These are phyloP conservation scores for Reutealis trisperma DNA, from an alignment of 345 rosid species.

Conservation along the genomic window DNA sequence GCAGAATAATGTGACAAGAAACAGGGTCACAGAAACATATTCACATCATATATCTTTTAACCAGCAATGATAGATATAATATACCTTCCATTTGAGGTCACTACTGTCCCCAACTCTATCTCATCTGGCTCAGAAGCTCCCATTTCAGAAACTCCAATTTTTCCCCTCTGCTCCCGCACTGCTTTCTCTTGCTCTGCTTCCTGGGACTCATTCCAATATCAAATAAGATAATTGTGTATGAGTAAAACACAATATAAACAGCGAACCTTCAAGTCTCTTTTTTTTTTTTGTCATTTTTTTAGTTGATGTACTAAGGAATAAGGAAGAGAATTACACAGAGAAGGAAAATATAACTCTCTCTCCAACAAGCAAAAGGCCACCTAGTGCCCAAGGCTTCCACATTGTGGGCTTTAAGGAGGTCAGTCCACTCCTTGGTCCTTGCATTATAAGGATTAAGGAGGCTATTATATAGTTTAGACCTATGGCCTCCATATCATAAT, in stretches of 20 bases:
- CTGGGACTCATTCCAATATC: constrained; percentile 44
- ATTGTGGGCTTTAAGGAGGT: background rate
- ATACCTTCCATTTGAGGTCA: constrained; percentile 75
- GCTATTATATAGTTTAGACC: background rate
- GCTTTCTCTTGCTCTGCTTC: constrained; percentile 72
- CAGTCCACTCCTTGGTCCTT: background rate
- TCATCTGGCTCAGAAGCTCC: constrained; percentile 44
- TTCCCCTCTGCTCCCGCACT: constrained; percentile 40
- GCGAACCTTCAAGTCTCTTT: background rate
- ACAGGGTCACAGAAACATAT: background rate
- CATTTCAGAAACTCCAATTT: constrained; percentile 45
- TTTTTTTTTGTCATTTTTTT: background rate
- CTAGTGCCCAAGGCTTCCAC: background rate
- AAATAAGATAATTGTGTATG: constrained; percentile 17
- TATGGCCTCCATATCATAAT: background rate
- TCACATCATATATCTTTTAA: constrained; percentile 1
- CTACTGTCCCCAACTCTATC: constrained; percentile 38
- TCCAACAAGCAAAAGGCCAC: background rate
- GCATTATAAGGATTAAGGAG: background rate
- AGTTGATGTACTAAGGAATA: background rate
- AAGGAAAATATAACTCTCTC: background rate
- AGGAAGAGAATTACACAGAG: background rate
- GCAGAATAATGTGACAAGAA: background rate
- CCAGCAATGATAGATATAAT: constrained; percentile 8
- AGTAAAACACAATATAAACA: constrained; percentile 8